A percentile compares a stretch with the other conserved stretches of the same genome.
Evolutionary conservation across 1,284 basidiomycete genomes (phyloP).

Genomic region (Ceratobasidium sp.): DNA sequence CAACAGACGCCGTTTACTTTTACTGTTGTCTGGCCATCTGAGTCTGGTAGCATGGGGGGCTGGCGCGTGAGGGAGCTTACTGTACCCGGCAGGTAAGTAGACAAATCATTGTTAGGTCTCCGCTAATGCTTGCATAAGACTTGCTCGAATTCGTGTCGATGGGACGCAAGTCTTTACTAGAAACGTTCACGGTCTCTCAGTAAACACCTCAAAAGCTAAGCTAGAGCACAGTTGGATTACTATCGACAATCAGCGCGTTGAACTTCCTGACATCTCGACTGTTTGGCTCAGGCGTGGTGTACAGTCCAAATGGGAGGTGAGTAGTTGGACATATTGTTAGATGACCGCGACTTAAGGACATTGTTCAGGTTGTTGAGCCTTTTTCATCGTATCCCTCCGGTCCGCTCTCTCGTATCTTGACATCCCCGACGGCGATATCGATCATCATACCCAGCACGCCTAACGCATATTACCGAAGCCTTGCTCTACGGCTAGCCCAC

Average conservation of each 20-base stretch:
- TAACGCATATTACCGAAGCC: constrained; percentile 9
- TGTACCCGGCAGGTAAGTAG: constrained; percentile 46
- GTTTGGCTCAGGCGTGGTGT: constrained; percentile 28
- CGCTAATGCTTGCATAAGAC: constrained; percentile 1
- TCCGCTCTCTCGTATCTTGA: constrained; percentile 45
- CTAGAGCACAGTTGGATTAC: not conserved
- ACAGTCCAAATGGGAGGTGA: constrained; percentile 34
- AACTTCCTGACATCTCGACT: not conserved
- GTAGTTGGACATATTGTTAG: not conserved
- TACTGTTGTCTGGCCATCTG: constrained; percentile 48
- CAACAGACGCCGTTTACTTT: constrained; percentile 38
- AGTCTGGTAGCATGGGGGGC: constrained; percentile 48
- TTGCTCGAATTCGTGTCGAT: constrained; percentile 33
- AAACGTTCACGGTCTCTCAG: constrained; percentile 42
- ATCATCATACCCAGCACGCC: constrained; percentile 38
- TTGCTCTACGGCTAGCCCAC: constrained; percentile 46
- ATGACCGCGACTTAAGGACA: not conserved
- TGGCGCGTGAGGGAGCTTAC: constrained; percentile 43
- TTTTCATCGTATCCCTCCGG: constrained; percentile 27
- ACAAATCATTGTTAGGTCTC: not conserved
- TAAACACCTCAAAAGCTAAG: constrained; percentile 1
- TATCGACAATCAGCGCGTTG: constrained; percentile 33
- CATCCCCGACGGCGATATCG: constrained; percentile 30
- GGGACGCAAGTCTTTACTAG: constrained; percentile 13
- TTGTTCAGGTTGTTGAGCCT: not conserved